Percentiles rank a stretch among this genome's conserved stretches.
These are phyloP conservation scores for Xylariaceae sp. DNA, from an alignment of 2,329 filamentous ascomycete species.

Conservation along the genomic window DNA sequence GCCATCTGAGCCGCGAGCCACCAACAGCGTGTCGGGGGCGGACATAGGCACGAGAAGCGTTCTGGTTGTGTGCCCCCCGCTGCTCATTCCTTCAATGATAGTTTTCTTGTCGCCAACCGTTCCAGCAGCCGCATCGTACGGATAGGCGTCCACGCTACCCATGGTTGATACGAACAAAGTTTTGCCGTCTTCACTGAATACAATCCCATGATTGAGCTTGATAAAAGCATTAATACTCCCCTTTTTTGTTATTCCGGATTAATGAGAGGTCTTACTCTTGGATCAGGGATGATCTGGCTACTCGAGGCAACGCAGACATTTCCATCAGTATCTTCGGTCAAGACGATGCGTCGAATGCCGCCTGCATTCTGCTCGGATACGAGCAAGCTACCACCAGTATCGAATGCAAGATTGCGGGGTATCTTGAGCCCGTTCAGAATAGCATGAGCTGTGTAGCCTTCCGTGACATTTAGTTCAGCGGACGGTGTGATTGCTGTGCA, in stretches of 20 bases:
- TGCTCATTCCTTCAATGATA: slow-evolving; percentile 34
- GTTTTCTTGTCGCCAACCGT: slow-evolving; percentile 41
- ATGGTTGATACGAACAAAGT: slow-evolving; percentile 36
- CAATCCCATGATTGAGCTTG: slow-evolving; percentile 35
- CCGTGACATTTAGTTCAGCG: slow-evolving; percentile 9
- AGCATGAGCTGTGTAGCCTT: slow-evolving; percentile 14
- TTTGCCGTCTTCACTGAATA: slow-evolving; percentile 33
- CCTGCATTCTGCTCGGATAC: slow-evolving; percentile 25
- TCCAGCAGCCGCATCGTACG: slow-evolving; percentile 47
- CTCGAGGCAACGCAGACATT: slow-evolving; percentile 27
- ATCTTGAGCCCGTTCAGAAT: slow-evolving; percentile 20
- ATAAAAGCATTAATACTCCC: slow-evolving; percentile 35
- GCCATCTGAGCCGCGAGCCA: slow-evolving; percentile 34
- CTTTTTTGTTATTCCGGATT: slow-evolving; percentile 27
- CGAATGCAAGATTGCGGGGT: slow-evolving; percentile 32
- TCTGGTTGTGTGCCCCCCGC: slow-evolving; percentile 35
- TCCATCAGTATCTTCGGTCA: slow-evolving; percentile 26
- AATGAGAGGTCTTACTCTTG: slow-evolving; percentile 49
- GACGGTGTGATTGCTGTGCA: slow-evolving; percentile 8
- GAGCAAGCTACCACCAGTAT: slow-evolving; percentile 33
- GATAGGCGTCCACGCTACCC: slow-evolving; percentile 48
- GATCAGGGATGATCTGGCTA: slow-evolving; percentile 22
- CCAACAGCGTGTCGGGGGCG: slow-evolving; percentile 33
- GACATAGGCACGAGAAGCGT: slow-evolving; percentile 32
- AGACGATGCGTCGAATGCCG: slow-evolving; percentile 30